Base-by-base conservation (phyloP, 2,329 filamentous ascomycete species). In the Fusarium staphyleae region DNA sequence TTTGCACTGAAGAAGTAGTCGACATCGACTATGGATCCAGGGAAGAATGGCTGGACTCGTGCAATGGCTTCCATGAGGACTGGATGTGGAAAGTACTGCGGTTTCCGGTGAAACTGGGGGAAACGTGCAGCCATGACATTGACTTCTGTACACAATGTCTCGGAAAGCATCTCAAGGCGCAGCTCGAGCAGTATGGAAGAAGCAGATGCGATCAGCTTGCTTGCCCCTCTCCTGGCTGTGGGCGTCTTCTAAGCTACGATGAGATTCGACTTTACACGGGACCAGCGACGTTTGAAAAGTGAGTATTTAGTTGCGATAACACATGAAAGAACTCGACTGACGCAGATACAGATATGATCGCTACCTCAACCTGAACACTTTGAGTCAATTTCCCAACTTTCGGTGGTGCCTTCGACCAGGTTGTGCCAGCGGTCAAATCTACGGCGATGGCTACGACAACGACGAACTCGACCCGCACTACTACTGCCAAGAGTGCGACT, bases 21-120 rank as follows among this genome's bases (percentile, higher is more conserved):
- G 54, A 57, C 4, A 22, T 57, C 14, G 39, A 35, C 13, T 54
- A 42, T n/a, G 35, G 19, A 14, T 50, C 45, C 2, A 10, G 45
- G 6, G 30, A 48, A 6, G 14, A 46, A n/a, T 57, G 54, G 54
- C n/a, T 16, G 4, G 26, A 33, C 10, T 26, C 50, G 10, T 50
- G 50, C 18, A 19, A 26, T 1, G 45, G 47, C 1, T 50, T 54
- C 19, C 18, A 43, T 8, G 50, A 50, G 3, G 41, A 57, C n/a
- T 57, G 54, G 54, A 57, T 50, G 26, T 57, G 54, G 54, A 57
- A 18, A 16, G 29, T 57, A 14, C 39, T 57, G 4, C 10, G 42
- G 12, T 51, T 57, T 24, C 51, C 46, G 2, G 32, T 46, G 5
- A 57, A 54, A 15, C 16, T 57, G 5, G 22, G 32, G n/a, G 13